Evolutionary conservation across 805 yeast species (phyloP).

Genomic region (Vanderwaltozyma verrucispora): DNA sequence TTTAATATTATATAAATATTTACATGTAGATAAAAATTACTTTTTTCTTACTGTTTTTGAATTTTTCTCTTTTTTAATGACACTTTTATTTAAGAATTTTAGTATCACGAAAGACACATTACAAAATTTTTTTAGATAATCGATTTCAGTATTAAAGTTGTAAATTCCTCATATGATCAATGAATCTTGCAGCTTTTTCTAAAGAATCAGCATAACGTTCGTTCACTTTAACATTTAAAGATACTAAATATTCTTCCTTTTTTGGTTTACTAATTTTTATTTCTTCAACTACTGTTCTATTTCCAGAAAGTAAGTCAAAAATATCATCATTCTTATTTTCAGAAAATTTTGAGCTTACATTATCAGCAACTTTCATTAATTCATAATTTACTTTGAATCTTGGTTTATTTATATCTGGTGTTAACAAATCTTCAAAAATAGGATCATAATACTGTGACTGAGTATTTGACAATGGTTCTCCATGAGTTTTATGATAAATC

Average conservation of each 20-base stretch:
- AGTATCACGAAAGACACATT: too few species aligned
- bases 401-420: slow-evolving; percentile 29
- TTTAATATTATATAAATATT: neutral
- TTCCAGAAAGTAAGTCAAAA: slow-evolving; percentile 17
- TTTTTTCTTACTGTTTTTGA: too few species aligned
- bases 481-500: slow-evolving; percentile 32
- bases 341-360: neutral
- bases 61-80: too few species aligned
- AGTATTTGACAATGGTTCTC: slow-evolving; percentile 10
- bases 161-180: slow-evolving; percentile 15
- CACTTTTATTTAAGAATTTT: too few species aligned
- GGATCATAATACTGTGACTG: slow-evolving; percentile 46
- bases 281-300: neutral
- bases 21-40: neutral
- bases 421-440: slow-evolving; percentile 46
- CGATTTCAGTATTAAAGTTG: slow-evolving; percentile 2
- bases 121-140: too few species aligned
- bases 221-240: slow-evolving; percentile 14
- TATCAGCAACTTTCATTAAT: slow-evolving; percentile 7
- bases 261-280: neutral
- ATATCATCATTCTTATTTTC: slow-evolving; percentile 8
- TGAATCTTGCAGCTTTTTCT: slow-evolving; percentile 18
- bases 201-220: slow-evolving; percentile 16
- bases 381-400: slow-evolving; percentile 19
- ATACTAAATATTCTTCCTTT: slow-evolving; percentile 9